Evolutionary conservation across 2,329 filamentous ascomycete genomes (phyloP).

Genomic region (Podosphaera fusca): DNA sequence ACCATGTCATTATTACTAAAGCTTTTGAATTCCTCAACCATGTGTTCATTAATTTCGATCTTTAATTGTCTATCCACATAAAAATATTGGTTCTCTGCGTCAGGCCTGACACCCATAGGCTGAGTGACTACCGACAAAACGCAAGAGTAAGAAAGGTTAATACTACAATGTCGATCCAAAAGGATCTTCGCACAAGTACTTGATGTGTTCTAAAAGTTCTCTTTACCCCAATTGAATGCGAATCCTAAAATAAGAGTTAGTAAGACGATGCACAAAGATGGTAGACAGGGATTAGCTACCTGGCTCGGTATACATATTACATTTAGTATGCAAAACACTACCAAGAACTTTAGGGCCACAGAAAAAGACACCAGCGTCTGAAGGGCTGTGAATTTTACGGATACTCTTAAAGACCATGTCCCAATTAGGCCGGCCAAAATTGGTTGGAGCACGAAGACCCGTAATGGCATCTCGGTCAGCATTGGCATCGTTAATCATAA

Average conservation of each 20-base stretch:
- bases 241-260: slow-evolving; percentile 10
- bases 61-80: no score
- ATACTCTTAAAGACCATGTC: slow-evolving; percentile 74
- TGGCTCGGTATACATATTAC: slow-evolving; percentile 71
- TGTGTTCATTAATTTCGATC: no score
- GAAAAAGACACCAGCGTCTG: slow-evolving; percentile 62
- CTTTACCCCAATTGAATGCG: slow-evolving; percentile 22
- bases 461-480: slow-evolving; percentile 70
- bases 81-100: no score
- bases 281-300: slow-evolving; percentile 28
- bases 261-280: slow-evolving; percentile 5
- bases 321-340: slow-evolving; percentile 56
- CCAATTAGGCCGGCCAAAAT: slow-evolving; percentile 75
- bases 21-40: no score
- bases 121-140: no score
- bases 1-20: no score
- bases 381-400: slow-evolving; percentile 51
- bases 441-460: slow-evolving; percentile 58
- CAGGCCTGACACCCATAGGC: no score
- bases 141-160: no score
- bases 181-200: no score
- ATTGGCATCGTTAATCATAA: slow-evolving; percentile 80
- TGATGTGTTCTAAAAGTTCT: slow-evolving; percentile 22
- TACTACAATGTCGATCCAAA: no score
- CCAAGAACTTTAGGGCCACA: slow-evolving; percentile 65